Evolutionary conservation across 805 yeast species (phyloP).

Genomic region (Saccharomycopsis schoenii): DNA sequence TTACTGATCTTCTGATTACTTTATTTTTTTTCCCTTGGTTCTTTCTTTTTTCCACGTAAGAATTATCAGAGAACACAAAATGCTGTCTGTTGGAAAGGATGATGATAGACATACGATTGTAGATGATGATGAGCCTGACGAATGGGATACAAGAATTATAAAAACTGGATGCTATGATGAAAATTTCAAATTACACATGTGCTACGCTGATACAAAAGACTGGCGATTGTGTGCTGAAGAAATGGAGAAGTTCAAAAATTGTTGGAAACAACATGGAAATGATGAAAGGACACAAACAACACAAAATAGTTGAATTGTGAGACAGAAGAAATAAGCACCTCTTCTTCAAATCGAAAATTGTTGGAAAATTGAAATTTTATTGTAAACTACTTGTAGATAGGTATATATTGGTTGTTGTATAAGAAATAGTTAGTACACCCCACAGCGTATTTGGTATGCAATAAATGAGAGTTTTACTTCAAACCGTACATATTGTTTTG

Average conservation of each 20-base stretch:
- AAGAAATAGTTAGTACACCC: too few species aligned
- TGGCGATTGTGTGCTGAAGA: slow-evolving; percentile 69
- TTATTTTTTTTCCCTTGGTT: background rate
- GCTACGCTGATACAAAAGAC: slow-evolving; percentile 74
- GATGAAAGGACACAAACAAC: slow-evolving; percentile 12
- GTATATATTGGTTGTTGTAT: background rate
- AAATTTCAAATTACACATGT: slow-evolving; percentile 57
- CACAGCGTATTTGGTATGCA: too few species aligned
- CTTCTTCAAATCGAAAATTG: too few species aligned
- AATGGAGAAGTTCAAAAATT: slow-evolving; percentile 17
- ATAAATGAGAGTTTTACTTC: too few species aligned
- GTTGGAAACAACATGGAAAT: slow-evolving; percentile 15
- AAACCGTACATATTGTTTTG: too few species aligned
- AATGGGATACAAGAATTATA: slow-evolving; percentile 65
- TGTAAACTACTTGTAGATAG: background rate
- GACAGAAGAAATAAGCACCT: too few species aligned
- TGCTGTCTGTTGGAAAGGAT: background rate
- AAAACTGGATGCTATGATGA: slow-evolving; percentile 73
- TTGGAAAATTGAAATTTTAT: background rate
- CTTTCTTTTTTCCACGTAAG: background rate
- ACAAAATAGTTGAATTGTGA: background rate
- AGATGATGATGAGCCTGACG: slow-evolving; percentile 59
- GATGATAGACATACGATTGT: slow-evolving; percentile 8
- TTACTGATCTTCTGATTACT: too few species aligned
- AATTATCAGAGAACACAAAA: background rate